phyloP scores from a whole-genome alignment of 441 rosid genomes.

The Euphorbia celastroides region DNA sequence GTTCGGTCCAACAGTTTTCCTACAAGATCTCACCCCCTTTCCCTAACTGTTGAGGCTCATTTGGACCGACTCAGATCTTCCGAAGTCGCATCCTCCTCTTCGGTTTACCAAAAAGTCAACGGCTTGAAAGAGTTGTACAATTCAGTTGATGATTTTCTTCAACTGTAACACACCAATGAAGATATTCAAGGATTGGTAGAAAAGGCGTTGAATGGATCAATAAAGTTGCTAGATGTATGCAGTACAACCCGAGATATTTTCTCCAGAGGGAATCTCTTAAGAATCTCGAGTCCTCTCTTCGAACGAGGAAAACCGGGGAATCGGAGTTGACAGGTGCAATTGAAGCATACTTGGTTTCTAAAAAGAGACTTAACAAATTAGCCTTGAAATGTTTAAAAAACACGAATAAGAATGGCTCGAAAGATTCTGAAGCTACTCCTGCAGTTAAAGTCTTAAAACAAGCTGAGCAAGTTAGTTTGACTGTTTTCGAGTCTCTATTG shows the following conservation, averaged over 20 bases:
- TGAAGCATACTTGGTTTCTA: neutral
- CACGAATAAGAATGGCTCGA: too few relatives aligned
- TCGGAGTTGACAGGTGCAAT: constrained; percentile 4
- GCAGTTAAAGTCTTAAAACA: constrained; percentile 21
- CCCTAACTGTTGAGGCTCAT: constrained; percentile 6
- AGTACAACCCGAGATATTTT: constrained; percentile 16
- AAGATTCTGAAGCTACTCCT: too few relatives aligned
- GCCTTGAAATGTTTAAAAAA: neutral
- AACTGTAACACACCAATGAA: constrained; percentile 22
- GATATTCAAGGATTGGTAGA: constrained; percentile 18
- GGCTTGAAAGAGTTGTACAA: constrained; percentile 30
- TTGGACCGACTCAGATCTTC: constrained; percentile 13
- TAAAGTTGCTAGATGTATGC: constrained; percentile 25
- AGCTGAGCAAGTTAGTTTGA: constrained; percentile 31
- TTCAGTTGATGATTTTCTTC: constrained; percentile 28
- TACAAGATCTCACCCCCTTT: constrained; percentile 14
- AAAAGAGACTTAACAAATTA: neutral
- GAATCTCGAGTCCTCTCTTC: constrained; percentile 19
- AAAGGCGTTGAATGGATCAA: constrained; percentile 36
- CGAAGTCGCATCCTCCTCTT: neutral
- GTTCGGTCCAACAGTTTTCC: constrained; percentile 20
- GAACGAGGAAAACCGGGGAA: constrained; percentile 20
- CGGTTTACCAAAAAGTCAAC: constrained; percentile 18
- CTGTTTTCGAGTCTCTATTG: constrained; percentile 30
- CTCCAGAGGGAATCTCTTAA: constrained; percentile 22